A percentile compares a stretch with the other conserved stretches of the same genome.
phyloP scores from a whole-genome alignment of 805 yeast genomes.

The Candida pini region DNA sequence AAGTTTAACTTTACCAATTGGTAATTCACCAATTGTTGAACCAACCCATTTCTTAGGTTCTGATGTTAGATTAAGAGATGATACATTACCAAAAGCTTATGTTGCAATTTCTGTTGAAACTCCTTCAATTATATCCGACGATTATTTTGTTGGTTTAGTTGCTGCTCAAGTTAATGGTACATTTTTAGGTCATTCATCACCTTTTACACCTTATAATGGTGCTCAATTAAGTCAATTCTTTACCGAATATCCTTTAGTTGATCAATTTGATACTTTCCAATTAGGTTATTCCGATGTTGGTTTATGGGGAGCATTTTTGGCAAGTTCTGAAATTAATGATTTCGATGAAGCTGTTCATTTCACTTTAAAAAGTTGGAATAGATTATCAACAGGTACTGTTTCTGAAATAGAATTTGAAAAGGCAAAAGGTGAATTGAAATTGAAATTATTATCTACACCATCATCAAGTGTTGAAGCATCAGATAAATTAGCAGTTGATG shows the following conservation, averaged over 20 bases:
- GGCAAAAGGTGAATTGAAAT: conserved; percentile 68
- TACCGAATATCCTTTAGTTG: conserved; percentile 67
- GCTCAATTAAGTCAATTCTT: conserved; percentile 67
- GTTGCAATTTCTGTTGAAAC: conserved; percentile 71
- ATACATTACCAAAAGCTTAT: conserved; percentile 76
- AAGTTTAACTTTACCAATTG: conserved; percentile 42
- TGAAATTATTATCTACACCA: conserved; percentile 51
- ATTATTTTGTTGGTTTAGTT: conserved; percentile 66
- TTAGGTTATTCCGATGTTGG: conserved; percentile 71
- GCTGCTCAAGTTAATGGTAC: conserved; percentile 61
- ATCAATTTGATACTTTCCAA: conserved; percentile 67
- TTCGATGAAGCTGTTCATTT: conserved; percentile 79
- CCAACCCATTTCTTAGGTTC: conserved; percentile 75
- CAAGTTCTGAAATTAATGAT: conserved; percentile 49
- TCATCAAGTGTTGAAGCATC: conserved; percentile 37
- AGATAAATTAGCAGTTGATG: conserved; percentile 52
- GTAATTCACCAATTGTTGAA: conserved; percentile 41
- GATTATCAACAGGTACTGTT: conserved; percentile 63
- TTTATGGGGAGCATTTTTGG: conserved; percentile 77
- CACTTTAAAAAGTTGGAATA: conserved; percentile 82
- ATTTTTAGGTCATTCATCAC: conserved; percentile 47
- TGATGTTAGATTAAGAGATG: conserved; percentile 84
- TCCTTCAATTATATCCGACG: conserved; percentile 57
- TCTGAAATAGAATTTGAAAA: conserved; percentile 73
- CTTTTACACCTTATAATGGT: conserved; percentile 53